phyloP scores from a whole-genome alignment of 768 basidiomycete species.

The Pholiota molesta region DNA sequence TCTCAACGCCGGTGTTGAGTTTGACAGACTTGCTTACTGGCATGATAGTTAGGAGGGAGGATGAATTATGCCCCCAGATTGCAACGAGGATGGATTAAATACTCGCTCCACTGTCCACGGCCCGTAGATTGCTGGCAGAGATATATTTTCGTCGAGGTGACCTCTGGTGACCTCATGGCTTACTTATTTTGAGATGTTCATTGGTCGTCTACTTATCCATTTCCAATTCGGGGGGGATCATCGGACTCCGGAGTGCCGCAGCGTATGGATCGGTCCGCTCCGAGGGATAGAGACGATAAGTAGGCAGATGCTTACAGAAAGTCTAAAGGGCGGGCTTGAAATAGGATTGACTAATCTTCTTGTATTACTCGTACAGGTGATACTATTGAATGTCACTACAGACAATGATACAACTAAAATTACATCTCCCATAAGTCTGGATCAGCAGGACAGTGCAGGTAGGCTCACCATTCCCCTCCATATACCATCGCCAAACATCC shows the following conservation, averaged over 20 bases:
- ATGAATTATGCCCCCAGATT: neutral
- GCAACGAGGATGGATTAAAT: neutral
- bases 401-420: neutral
- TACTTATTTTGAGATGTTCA: neutral
- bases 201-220: neutral
- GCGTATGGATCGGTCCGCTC: neutral
- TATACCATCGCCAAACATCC: neutral
- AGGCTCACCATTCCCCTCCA: neutral
- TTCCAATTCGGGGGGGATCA: neutral
- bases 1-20: slow-evolving; percentile 77
- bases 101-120: neutral
- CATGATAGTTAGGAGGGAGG: slow-evolving; percentile 35
- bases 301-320: too few species aligned
- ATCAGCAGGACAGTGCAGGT: neutral
- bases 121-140: neutral
- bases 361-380: neutral
- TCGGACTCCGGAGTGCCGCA: neutral
- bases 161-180: neutral
- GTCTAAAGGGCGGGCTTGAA: too few species aligned
- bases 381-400: too few species aligned
- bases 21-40: slow-evolving; percentile 51
- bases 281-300: neutral
- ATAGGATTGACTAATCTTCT: neutral
- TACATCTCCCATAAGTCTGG: neutral
- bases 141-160: neutral